Evolutionary conservation across 2,329 filamentous ascomycete genomes (phyloP).

Genomic region (Trichoderma oligosporum): DNA sequence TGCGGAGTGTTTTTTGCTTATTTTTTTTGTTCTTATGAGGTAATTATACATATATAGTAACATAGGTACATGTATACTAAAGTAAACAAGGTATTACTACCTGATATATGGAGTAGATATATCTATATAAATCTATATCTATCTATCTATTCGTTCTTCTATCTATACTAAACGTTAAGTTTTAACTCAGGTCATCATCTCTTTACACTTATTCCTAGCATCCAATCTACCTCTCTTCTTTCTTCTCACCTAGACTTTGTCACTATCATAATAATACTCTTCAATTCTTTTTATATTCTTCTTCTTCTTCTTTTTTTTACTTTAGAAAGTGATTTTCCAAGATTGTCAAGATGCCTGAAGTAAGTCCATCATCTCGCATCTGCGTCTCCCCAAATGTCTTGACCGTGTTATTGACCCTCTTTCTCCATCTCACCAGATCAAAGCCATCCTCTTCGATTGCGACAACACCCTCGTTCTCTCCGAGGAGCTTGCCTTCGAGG

Average conservation of each 20-base stretch:
- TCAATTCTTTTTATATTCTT: conserved; percentile 19
- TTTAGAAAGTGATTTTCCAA: neutral
- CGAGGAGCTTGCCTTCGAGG: conserved; percentile 86
- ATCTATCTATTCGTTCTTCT: neutral
- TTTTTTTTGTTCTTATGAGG: conserved; percentile 12
- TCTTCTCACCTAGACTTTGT: neutral
- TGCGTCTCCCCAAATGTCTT: neutral
- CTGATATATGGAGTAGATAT: neutral
- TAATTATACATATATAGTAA: conserved; percentile 9
- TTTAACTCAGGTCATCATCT: too few relatives aligned
- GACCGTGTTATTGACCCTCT: neutral
- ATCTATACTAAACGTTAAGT: too few relatives aligned
- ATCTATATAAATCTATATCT: neutral
- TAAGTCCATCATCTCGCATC: conserved; percentile 21
- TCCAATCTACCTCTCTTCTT: neutral
- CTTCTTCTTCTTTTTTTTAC: conserved; percentile 15
- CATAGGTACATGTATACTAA: too few relatives aligned
- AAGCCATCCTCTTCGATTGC: conserved; percentile 69
- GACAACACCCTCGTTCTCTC: conserved; percentile 94
- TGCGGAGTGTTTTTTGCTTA: neutral
- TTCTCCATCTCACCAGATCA: conserved; percentile 44
- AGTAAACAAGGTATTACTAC: neutral
- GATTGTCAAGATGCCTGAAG: conserved; percentile 34
- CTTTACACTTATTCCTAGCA: neutral
- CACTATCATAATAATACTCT: neutral